Evolutionary conservation across 129 eudicot genomes (phyloP), one percentile per base, ranked within the genome.

Genomic region (Solidago caesia): DNA sequence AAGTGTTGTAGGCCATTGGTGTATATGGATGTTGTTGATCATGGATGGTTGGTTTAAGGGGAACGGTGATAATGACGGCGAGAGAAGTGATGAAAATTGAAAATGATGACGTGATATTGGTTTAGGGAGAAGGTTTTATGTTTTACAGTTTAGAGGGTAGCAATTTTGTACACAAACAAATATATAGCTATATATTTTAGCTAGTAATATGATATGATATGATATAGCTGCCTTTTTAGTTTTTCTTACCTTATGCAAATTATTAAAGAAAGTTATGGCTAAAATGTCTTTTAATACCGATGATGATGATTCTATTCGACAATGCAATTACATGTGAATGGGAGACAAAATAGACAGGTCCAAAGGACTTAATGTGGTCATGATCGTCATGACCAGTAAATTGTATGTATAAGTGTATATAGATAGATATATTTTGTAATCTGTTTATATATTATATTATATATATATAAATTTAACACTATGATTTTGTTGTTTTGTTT

Each of bases 111-210:
- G 39, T 33, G 39, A 33, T 33, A 33, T 33, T 33, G 39, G 81
- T 62, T 77, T 77, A 59, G 64, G 16, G 51, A 64, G 77, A 64
- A 8, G 64, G 39, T 33, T 51, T 9, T 52, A 5, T 25, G 5
- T 8, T 67, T 76, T 77, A 56, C 47, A 76, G 70, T 52, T 64
- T 13, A 44, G 55, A 39, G 42, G 64, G 78, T 72, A 55, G 83
- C 78, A 72, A 47, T 79, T 79, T 79, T 79, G 83, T 79, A 72
- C 21, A 76, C 64, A 76, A 43, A 33, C 39, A 33, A 33, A 33
- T 33, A 27, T 15, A 70, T 69, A 64, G 64, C 71, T 70, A 41
- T 14, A 27, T 63, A 42, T 11, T 8, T 29, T 9, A 39, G 64
- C 27, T 58, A 25, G 39, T 33, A 3, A 33, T 33, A 33, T 33